Evolutionary conservation across 1,139 yeast genomes (phyloP), one percentile per base, ranked within the genome.

Genomic region (Geotrichum reessii): DNA sequence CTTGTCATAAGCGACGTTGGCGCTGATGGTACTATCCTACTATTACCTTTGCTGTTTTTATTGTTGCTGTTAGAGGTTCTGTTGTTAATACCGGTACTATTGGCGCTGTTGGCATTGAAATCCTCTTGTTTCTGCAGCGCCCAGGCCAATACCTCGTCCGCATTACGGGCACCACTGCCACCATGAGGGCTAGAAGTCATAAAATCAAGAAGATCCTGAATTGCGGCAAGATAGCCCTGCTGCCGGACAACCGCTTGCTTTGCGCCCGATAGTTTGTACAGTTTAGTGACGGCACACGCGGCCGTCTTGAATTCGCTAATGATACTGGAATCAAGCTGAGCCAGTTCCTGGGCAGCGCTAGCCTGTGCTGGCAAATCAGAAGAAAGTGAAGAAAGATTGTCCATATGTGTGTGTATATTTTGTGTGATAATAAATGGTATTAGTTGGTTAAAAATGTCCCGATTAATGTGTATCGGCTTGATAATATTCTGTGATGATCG

Each of bases 371-470:
- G 54, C 14, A 52, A 27, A 6, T 47, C 46, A 12, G 64, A 66
- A 67, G 58, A 70, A 63, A 62, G 66, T 64, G 42, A 71, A 64
- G 40, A 69, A 68, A 19, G 72, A 65, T 55, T 66, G 61, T 21
- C 73, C 14, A 72, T 71, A 19, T 66, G 62, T 52, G 66, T 68
- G 62, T 67, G 69, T 61, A 67, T 70, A 24, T 56, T 46, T 11
- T 51, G 22, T 51, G 19, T 14, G 47, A n/a, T 22, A 14, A 17
- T 22, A 3, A 46, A 17, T 46, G 48, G 5, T 24, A 17, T 12
- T 19, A 14, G 12, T 46, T 14, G n/a, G 8, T 4, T 46, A 24
- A 21, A 22, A 11, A 46, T 11, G 17, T 7, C 5, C 48, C 25
- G 48, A 24, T n/a, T 21, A 21, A 17, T 44, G 33, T 33, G 24